Evolutionary conservation across 306 rosid species (phyloP).

Genomic region (Cercis canadensis): DNA sequence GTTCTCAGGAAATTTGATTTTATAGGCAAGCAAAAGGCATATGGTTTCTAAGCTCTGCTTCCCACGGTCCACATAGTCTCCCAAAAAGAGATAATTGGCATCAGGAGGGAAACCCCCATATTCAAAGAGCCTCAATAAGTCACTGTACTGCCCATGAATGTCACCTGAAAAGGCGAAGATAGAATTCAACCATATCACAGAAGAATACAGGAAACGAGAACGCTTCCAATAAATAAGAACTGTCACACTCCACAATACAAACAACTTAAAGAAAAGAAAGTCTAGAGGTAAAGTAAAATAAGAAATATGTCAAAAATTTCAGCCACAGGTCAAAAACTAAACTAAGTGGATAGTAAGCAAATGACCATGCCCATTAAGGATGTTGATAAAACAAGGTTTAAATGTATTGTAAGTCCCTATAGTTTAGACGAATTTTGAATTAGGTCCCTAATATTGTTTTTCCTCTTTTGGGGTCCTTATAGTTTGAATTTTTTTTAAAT

Average conservation of each 20-base stretch:
- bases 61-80: constrained; percentile 96
- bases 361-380: background rate
- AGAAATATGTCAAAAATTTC: background rate
- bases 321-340: background rate
- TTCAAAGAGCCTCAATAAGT: constrained; percentile 86
- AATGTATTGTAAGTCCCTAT: too few species aligned
- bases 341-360: background rate
- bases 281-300: background rate
- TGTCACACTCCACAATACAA: constrained; percentile 21
- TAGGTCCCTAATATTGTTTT: too few species aligned
- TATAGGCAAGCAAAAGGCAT: constrained; percentile 89
- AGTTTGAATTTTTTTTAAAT: too few species aligned
- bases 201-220: background rate
- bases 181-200: constrained; percentile 28
- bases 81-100: constrained; percentile 86
- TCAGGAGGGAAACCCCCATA: constrained; percentile 89
- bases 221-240: background rate
- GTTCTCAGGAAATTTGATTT: constrained; percentile 89
- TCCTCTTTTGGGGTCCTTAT: too few species aligned
- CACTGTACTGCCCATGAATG: constrained; percentile 94
- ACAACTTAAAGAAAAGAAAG: background rate
- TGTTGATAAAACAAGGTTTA: background rate
- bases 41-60: constrained; percentile 95
- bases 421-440: too few species aligned
- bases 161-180: constrained; percentile 63